A percentile compares a stretch with the other conserved stretches of the same genome.
Evolutionary conservation across 176 grass and related monocot species (phyloP).

Genomic region (Tillandsia fasciculata): DNA sequence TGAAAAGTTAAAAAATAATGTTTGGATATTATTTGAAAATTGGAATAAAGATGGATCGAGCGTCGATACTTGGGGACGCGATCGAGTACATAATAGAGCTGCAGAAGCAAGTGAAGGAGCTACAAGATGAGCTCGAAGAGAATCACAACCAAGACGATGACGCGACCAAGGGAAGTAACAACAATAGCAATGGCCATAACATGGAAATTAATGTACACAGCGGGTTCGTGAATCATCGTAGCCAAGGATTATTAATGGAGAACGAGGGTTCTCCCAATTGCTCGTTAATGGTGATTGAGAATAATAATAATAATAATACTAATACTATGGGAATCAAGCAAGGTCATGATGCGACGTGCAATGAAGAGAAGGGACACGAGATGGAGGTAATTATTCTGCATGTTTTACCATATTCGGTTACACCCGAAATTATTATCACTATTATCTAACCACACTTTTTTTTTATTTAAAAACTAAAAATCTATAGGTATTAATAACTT

Average conservation of each 20-base stretch:
- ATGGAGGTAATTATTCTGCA: constrained; percentile 30
- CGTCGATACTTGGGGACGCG: constrained; percentile 80
- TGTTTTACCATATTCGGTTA: too few relatives aligned
- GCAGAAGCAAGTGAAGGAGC: constrained; percentile 72
- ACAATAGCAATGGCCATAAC: constrained; percentile 17
- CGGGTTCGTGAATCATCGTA: not conserved
- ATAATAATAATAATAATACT: not conserved
- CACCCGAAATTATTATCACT: too few relatives aligned
- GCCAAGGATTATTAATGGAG: not conserved
- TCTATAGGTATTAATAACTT: too few relatives aligned
- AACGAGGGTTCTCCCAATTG: constrained; percentile 33
- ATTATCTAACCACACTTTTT: too few relatives aligned
- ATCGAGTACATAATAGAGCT: constrained; percentile 87
- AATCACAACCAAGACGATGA: constrained; percentile 8
- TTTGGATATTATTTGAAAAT: not conserved
- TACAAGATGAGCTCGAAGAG: constrained; percentile 87
- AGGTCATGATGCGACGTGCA: constrained; percentile 8
- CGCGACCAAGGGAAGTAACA: constrained; percentile 7
- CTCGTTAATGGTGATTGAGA: constrained; percentile 2
- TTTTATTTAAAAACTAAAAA: too few relatives aligned
- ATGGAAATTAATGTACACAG: not conserved
- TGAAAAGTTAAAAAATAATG: too few relatives aligned
- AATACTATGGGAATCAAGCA: not conserved
- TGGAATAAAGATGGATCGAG: constrained; percentile 61
- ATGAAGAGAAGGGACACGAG: constrained; percentile 31